Conservation (phyloP, 192 early-diverging fungal species). For the Dimargaris xerosporica region DNA sequence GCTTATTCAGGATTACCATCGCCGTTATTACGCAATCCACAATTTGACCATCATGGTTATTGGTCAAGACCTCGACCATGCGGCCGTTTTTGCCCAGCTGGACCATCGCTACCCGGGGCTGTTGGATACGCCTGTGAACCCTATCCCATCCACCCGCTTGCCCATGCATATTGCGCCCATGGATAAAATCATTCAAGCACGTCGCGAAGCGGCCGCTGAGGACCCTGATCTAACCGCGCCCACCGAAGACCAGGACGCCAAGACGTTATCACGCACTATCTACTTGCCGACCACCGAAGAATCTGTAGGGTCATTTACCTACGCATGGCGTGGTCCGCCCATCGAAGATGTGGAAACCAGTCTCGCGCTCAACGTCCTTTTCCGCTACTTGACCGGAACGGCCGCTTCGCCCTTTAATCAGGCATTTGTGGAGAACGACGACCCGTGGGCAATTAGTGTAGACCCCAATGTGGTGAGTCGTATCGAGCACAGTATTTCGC, state of each 20-base stretch:
- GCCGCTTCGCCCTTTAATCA: slow-evolving; percentile 55
- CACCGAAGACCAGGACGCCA: slow-evolving; percentile 20
- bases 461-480: slow-evolving; percentile 35
- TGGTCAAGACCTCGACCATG: slow-evolving; percentile 29
- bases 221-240: slow-evolving; percentile 14
- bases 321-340: slow-evolving; percentile 58
- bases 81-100: slow-evolving; percentile 25
- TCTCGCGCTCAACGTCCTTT: slow-evolving; percentile 50
- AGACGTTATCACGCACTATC: slow-evolving; percentile 27
- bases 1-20: slow-evolving; percentile 63
- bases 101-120: slow-evolving; percentile 20
- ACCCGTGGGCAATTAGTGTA: slow-evolving; percentile 45
- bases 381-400: slow-evolving; percentile 52
- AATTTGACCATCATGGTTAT: slow-evolving; percentile 52
- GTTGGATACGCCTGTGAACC: slow-evolving; percentile 27
- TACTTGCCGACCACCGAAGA: slow-evolving; percentile 40
- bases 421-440: slow-evolving; percentile 56
- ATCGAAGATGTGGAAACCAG: slow-evolving; percentile 40
- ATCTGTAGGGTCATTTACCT: slow-evolving; percentile 40
- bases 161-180: background rate
- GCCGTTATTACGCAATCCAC: slow-evolving; percentile 50
- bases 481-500: slow-evolving; percentile 34
- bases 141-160: slow-evolving; percentile 9
- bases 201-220: too few species aligned
- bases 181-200: slow-evolving; percentile 11